These are phyloP conservation scores for Yamadazyma conglobata DNA, from an alignment of 1,139 yeast genomes.

Conservation along the genomic window DNA sequence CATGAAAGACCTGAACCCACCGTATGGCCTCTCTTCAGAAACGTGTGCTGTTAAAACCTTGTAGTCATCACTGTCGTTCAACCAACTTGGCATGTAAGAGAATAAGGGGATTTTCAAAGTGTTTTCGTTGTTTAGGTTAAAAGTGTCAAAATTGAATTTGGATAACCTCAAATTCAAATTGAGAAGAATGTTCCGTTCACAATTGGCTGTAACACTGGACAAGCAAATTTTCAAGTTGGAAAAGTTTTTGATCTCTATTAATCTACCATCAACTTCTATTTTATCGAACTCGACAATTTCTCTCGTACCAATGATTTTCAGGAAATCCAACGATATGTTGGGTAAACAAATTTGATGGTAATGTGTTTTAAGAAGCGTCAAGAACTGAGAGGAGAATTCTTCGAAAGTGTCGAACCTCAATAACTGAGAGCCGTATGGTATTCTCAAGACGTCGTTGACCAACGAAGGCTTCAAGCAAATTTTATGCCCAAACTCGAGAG, in stretches of 20 bases:
- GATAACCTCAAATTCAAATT: conserved; percentile 13
- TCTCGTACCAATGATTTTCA: conserved; percentile 19
- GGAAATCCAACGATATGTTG: conserved; percentile 17
- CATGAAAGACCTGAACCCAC: conserved; percentile 7
- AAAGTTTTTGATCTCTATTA: conserved; percentile 15
- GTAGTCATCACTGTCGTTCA: conserved; percentile 17
- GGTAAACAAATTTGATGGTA: conserved; percentile 22
- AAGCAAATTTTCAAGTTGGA: conserved; percentile 15
- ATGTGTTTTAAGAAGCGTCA: conserved; percentile 12
- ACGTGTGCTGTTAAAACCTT: conserved; percentile 14
- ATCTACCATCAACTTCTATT: conserved; percentile 25
- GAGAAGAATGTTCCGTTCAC: conserved; percentile 14
- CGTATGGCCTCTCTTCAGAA: conserved; percentile 10
- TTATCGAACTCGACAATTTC: conserved; percentile 17
- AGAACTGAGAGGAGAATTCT: conserved; percentile 18
- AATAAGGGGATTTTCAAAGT: conserved; percentile 15
- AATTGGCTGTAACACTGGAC: conserved; percentile 11
- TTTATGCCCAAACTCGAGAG: conserved; percentile 17
- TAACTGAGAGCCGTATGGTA: conserved; percentile 20
- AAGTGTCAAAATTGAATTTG: conserved; percentile 14
- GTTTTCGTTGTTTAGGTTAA: conserved; percentile 11
- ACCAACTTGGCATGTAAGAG: conserved; percentile 16
- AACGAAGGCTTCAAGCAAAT: conserved; percentile 15
- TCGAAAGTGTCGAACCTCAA: conserved; percentile 19
- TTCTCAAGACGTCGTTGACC: conserved; percentile 14